Percentiles rank a stretch among this genome's conserved stretches.
Conservation (phyloP, 257 asterid genomes). For the Plectranthus barbatus region DNA sequence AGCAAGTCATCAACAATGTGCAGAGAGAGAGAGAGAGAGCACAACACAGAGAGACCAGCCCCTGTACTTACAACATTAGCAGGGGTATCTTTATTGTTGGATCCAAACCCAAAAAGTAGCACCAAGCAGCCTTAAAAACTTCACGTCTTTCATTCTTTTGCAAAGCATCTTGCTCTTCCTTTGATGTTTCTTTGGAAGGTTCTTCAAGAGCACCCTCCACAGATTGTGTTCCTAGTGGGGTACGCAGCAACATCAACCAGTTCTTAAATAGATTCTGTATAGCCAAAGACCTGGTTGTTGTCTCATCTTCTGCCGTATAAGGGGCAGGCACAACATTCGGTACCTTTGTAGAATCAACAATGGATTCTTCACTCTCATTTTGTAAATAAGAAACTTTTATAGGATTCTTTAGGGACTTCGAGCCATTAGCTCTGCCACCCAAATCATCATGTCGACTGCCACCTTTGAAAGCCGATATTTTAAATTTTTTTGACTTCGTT, state of each 20-base stretch:
- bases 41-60: background rate
- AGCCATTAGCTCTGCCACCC: constrained; percentile 49
- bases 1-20: constrained; percentile 4
- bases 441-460: constrained; percentile 51
- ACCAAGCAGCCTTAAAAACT: constrained; percentile 40
- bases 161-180: constrained; percentile 25
- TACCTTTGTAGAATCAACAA: constrained; percentile 47
- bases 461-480: constrained; percentile 76
- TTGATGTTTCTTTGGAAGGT: constrained; percentile 35
- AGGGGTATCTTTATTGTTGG: constrained; percentile 65
- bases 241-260: constrained; percentile 63
- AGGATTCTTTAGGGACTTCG: constrained; percentile 49
- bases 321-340: constrained; percentile 47
- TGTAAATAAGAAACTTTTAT: constrained; percentile 59
- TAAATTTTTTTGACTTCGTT: constrained; percentile 42
- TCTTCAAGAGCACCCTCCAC: constrained; percentile 37
- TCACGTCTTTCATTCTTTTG: constrained; percentile 33
- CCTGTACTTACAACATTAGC: constrained; percentile 60
- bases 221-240: constrained; percentile 31
- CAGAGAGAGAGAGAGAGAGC: no score
- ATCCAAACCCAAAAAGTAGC: constrained; percentile 54
- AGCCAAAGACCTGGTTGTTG: constrained; percentile 41
- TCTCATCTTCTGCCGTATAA: constrained; percentile 43
- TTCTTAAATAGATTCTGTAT: constrained; percentile 61
- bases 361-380: constrained; percentile 55